phyloP scores from a whole-genome alignment of 306 rosid species.

The Prunus salicina region DNA sequence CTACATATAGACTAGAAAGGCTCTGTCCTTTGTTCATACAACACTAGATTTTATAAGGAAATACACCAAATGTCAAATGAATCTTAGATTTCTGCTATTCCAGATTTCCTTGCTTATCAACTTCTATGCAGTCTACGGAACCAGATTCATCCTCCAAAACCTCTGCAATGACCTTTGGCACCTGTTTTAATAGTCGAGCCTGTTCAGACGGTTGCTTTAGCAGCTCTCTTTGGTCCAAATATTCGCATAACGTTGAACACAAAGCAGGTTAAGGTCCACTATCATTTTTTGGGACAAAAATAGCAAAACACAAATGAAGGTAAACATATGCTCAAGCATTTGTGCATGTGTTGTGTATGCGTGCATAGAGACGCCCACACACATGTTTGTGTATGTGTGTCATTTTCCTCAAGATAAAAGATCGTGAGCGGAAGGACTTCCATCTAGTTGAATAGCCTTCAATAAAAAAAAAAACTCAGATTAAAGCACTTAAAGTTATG shows the following conservation, averaged over 20 bases:
- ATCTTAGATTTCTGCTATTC: not conserved
- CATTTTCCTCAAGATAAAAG: not conserved
- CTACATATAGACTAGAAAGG: no score
- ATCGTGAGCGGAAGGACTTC: not conserved
- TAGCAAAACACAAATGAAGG: not conserved
- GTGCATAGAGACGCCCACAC: not conserved
- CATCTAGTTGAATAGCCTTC: not conserved
- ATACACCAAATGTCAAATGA: no score
- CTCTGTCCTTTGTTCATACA: not conserved
- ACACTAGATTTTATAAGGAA: not conserved
- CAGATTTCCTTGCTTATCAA: not conserved
- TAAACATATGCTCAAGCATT: not conserved
- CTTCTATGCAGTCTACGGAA: not conserved
- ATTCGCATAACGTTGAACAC: slow-evolving; percentile 24
- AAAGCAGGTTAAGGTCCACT: slow-evolving; percentile 18
- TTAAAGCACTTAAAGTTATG: not conserved
- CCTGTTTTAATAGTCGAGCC: slow-evolving; percentile 18
- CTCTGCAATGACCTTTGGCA: slow-evolving; percentile 29
- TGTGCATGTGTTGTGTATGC: not conserved
- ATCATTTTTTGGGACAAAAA: not conserved
- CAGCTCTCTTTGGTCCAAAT: slow-evolving; percentile 24
- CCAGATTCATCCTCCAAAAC: not conserved
- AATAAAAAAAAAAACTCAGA: not conserved
- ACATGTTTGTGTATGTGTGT: not conserved
- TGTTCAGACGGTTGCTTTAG: slow-evolving; percentile 34